A percentile compares a stretch with the other conserved stretches of the same genome.
Conservation (phyloP, 805 yeast species). For the Starmerella bombicola region DNA sequence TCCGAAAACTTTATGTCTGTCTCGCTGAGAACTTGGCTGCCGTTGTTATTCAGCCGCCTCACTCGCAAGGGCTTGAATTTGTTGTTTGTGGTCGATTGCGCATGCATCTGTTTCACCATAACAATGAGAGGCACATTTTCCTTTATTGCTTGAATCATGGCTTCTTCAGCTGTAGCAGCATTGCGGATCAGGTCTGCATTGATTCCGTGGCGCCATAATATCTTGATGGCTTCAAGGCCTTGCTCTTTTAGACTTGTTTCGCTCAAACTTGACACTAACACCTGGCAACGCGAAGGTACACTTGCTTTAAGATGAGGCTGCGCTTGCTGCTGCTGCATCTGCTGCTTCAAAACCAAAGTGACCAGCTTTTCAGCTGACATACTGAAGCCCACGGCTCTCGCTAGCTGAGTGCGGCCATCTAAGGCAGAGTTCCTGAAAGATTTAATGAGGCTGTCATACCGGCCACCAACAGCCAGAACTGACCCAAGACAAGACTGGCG, state of each 20-base stretch:
- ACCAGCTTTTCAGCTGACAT: conserved; percentile 59
- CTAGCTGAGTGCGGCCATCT: conserved; percentile 28
- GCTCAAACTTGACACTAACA: conserved; percentile 59
- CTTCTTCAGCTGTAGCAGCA: conserved; percentile 45
- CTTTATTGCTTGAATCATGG: conserved; percentile 45
- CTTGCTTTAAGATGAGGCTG: not conserved
- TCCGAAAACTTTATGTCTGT: conserved; percentile 64
- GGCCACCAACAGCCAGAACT: conserved; percentile 81
- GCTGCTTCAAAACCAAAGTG: conserved; percentile 31
- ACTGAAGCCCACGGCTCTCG: conserved; percentile 76
- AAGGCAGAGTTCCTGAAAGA: conserved; percentile 48
- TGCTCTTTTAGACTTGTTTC: conserved; percentile 42
- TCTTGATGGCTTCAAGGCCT: conserved; percentile 51
- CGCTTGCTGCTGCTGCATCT: conserved; percentile 1
- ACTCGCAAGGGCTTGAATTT: conserved; percentile 63
- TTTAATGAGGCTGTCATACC: conserved; percentile 67
- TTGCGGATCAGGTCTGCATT: conserved; percentile 50
- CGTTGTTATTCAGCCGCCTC: conserved; percentile 44
- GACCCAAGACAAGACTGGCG: conserved; percentile 22
- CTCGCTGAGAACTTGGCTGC: conserved; percentile 34
- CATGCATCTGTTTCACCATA: conserved; percentile 56
- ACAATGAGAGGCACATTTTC: conserved; percentile 72
- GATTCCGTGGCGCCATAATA: conserved; percentile 66
- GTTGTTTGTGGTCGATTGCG: conserved; percentile 31
- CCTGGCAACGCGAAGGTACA: conserved; percentile 55